phyloP scores from a whole-genome alignment of 345 rosid species.

The Sisymbrium altissimum region DNA sequence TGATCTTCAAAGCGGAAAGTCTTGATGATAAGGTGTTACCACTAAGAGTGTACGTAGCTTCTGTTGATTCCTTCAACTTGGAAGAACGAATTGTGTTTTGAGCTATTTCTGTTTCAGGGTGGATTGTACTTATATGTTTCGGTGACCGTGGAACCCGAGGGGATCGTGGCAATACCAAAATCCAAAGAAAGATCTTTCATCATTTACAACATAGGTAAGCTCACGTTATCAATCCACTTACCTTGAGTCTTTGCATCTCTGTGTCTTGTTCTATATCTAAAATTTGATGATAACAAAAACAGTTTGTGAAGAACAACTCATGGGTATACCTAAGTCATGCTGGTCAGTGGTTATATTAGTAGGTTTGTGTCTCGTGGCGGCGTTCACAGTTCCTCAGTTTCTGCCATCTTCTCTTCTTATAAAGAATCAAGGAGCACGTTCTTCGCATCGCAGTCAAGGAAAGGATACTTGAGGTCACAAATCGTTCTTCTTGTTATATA shows the following conservation, averaged over 20 bases:
- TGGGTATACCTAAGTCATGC: no score
- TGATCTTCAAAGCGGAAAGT: no score
- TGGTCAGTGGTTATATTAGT: conserved; percentile 53
- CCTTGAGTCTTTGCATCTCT: neutral
- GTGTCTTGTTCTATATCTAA: neutral
- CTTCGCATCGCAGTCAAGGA: neutral
- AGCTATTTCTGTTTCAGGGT: neutral
- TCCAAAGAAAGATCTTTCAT: conserved; percentile 46
- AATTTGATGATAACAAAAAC: conserved; percentile 17
- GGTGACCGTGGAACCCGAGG: conserved; percentile 65
- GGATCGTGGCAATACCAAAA: conserved; percentile 54
- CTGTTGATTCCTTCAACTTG: no score
- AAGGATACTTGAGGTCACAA: neutral
- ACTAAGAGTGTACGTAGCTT: neutral
- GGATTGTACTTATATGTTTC: conserved; percentile 28
- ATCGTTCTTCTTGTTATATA: neutral
- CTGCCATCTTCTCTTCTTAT: conserved; percentile 43
- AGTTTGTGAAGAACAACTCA: conserved; percentile 64
- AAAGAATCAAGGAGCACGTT: neutral
- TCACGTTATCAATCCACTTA: neutral
- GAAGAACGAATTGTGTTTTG: no score
- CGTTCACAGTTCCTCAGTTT: conserved; percentile 46
- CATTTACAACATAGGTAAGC: conserved; percentile 55
- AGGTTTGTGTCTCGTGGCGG: conserved; percentile 46
- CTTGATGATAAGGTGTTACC: neutral